Conservation (phyloP, 331 rosid genomes). For the Ulmus americana region DNA sequence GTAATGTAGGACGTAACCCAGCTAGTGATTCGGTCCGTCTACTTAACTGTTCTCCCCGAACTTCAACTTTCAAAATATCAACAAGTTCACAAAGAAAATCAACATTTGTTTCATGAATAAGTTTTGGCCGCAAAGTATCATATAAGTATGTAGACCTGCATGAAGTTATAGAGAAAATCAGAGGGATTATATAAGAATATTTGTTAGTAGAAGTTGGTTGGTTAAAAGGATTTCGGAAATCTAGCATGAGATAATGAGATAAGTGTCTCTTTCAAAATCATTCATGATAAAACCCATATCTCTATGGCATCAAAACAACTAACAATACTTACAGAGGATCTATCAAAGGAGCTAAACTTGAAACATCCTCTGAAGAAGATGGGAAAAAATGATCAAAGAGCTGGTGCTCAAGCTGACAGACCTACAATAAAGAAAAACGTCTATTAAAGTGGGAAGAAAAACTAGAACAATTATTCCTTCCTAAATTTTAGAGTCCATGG, state of each 20-base stretch:
- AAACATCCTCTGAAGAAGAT: conserved; percentile 72
- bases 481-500: background rate
- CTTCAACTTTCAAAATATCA: conserved; percentile 90
- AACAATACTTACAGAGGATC: conserved; percentile 76
- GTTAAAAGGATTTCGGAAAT: background rate
- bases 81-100: conserved; percentile 94
- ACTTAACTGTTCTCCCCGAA: conserved; percentile 72
- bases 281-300: background rate
- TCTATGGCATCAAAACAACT: conserved; percentile 3
- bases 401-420: conserved; percentile 97
- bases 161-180: conserved; percentile 4
- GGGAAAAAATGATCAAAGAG: conserved; percentile 94
- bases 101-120: conserved; percentile 87
- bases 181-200: background rate
- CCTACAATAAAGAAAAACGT: conserved; percentile 47
- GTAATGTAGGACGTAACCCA: conserved; percentile 79
- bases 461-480: background rate
- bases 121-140: conserved; percentile 88
- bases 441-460: conserved; percentile 13
- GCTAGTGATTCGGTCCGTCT: conserved; percentile 73
- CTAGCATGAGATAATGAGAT: background rate
- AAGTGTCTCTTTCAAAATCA: background rate
- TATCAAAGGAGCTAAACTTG: conserved; percentile 83
- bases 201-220: background rate
- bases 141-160: conserved; percentile 86